Conservation (phyloP, 257 asterid genomes). For the Leptodermis oblonga region DNA sequence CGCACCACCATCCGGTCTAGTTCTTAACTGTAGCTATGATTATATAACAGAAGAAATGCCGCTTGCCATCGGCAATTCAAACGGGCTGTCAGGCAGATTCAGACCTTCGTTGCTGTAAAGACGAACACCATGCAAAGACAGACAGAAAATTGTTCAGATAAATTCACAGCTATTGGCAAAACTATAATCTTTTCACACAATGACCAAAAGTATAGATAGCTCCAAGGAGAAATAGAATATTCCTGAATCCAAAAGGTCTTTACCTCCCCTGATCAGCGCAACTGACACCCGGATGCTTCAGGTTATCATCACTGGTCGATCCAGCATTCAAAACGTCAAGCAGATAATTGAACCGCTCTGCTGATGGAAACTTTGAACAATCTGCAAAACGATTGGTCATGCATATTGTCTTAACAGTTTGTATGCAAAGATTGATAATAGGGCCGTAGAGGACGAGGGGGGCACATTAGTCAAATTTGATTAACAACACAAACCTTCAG, state of each 20-base stretch:
- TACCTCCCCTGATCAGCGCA: slow-evolving; percentile 65
- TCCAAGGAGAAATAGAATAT: too few relatives aligned
- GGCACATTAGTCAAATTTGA: neutral
- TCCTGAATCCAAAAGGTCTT: too few relatives aligned
- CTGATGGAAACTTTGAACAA: slow-evolving; percentile 37
- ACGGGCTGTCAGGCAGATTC: slow-evolving; percentile 73
- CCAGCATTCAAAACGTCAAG: slow-evolving; percentile 39
- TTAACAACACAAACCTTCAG: slow-evolving; percentile 38
- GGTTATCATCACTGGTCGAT: slow-evolving; percentile 40
- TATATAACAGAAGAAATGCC: slow-evolving; percentile 54
- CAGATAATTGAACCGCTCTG: slow-evolving; percentile 40
- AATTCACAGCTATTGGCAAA: neutral
- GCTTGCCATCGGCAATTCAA: slow-evolving; percentile 45
- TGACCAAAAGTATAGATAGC: neutral
- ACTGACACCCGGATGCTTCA: slow-evolving; percentile 30
- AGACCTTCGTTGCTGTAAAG: slow-evolving; percentile 46
- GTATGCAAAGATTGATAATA: too few relatives aligned
- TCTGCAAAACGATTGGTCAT: slow-evolving; percentile 30
- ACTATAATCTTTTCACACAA: neutral
- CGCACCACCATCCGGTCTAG: slow-evolving; percentile 22
- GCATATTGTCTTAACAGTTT: neutral
- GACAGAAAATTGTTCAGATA: neutral
- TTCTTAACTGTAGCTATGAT: slow-evolving; percentile 16
- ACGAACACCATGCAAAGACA: neutral
- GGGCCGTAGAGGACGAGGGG: neutral